Base-by-base conservation (phyloP, 495 filamentous ascomycete species). In the Penicillium antarcticum region DNA sequence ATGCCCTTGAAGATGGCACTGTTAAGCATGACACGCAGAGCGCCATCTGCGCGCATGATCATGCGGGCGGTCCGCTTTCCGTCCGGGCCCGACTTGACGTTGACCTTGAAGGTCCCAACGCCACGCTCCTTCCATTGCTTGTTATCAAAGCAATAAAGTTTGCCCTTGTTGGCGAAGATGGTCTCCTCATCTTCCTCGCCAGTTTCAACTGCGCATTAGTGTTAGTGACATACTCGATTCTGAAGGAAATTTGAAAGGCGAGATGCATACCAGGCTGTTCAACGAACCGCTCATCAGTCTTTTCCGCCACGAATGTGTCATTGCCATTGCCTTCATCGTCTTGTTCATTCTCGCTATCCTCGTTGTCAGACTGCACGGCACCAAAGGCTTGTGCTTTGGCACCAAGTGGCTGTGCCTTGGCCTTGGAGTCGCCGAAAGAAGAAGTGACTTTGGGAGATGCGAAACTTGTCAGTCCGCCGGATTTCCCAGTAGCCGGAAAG, bases 61-160 rank as follows among this genome's bases (percentile, higher is more conserved):
- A 96, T 79, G 19, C 91, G 85, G 10, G 82, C 82, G 19, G 73
- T 65, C 51, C 73, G 77, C 9, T 63, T 61, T 11, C 81, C 78
- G 42, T 84, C 77, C 4, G 62, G 60, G 6, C 73, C 66, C n/a
- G 81, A 76, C 41, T 48, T 53, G 9, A 86, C 82, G 58, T 96
- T 96, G 61, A 96, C 76, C 69, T 92, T 92, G 58, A 96, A 79
- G 44, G 81, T 85, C 31, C 91, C 91, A 8, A 84, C 77, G 16
- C 91, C 91, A 19, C 91, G 82, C 68, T 96, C 91, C 60, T 89
- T 90, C 91, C 91, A 96, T n/a, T 77, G 76, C 54, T 86, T 87
- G 48, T 81, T 73, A 26, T 79, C 73, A 57, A 90, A 87, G 39
- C 82, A 67, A 70, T 83, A 96, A 26, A 96, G 78, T 70, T 92